Conservation (phyloP, 352 stramenopile genomes). For the Bremia lactucae region DNA sequence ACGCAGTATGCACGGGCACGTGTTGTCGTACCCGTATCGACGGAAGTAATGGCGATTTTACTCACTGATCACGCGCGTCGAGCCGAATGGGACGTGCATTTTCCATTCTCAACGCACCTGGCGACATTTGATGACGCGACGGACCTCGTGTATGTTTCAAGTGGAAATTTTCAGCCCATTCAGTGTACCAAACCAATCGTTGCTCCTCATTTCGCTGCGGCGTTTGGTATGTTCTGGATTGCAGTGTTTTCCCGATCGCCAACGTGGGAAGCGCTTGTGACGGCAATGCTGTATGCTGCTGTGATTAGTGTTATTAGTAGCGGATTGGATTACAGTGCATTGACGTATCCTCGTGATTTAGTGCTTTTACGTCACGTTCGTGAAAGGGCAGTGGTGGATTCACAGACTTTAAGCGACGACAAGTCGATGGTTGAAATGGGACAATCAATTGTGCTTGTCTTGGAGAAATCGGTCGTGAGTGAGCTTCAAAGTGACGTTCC, state of each 20-base stretch:
- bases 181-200: constrained; percentile 35
- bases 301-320: constrained; percentile 35
- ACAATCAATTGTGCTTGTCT: constrained; percentile 54
- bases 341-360: constrained; percentile 48
- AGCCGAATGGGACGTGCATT: constrained; percentile 72
- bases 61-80: constrained; percentile 57
- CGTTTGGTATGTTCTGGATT: constrained; percentile 31
- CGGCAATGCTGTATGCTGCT: constrained; percentile 39
- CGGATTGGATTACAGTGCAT: constrained; percentile 39
- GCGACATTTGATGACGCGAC: constrained; percentile 68
- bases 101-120: constrained; percentile 46
- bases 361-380: constrained; percentile 68
- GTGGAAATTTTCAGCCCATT: constrained; percentile 33
- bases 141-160: constrained; percentile 57
- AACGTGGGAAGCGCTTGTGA: constrained; percentile 37
- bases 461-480: constrained; percentile 73
- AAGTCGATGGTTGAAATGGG: constrained; percentile 37
- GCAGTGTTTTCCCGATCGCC: constrained; percentile 24
- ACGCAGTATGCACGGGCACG: constrained; percentile 51
- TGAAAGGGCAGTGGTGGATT: constrained; percentile 40
- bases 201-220: constrained; percentile 35
- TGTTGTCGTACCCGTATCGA: constrained; percentile 50
- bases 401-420: constrained; percentile 20
- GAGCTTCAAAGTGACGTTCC: constrained; percentile 44
- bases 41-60: constrained; percentile 51